phyloP scores from a whole-genome alignment of 768 basidiomycete species.

The Fomitopsis pulvina region DNA sequence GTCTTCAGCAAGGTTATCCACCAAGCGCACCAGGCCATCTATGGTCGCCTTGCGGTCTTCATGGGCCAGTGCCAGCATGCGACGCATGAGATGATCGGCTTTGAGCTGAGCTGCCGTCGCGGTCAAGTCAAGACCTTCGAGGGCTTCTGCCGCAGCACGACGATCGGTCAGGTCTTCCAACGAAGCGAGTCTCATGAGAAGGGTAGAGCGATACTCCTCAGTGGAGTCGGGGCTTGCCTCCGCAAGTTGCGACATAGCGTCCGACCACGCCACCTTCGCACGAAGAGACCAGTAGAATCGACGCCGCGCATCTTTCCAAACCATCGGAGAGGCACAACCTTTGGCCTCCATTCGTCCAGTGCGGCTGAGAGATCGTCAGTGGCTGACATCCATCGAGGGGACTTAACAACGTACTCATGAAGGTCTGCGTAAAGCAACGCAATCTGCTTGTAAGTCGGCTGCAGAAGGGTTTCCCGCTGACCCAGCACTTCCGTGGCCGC shows the following conservation, averaged over 20 bases:
- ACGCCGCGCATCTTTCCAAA: constrained; percentile 86
- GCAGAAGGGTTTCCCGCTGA: constrained; percentile 70
- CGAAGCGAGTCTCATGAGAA: constrained; percentile 57
- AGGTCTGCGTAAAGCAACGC: constrained; percentile 93
- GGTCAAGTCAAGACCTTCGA: constrained; percentile 68
- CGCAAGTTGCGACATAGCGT: constrained; percentile 54
- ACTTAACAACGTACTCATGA: constrained; percentile 65
- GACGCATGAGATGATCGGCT: constrained; percentile 60
- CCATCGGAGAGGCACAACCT: constrained; percentile 80
- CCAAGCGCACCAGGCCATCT: constrained; percentile 64
- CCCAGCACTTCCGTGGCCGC: constrained; percentile 62
- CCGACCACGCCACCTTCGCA: constrained; percentile 67
- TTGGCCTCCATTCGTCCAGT: constrained; percentile 97
- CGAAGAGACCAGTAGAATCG: constrained; percentile 94
- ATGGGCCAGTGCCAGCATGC: constrained; percentile 60
- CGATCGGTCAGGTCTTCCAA: constrained; percentile 47
- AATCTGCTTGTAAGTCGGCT: constrained; percentile 90
- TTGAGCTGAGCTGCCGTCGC: constrained; percentile 57
- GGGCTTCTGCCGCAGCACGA: constrained; percentile 50
- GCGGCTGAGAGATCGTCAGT: constrained; percentile 47
- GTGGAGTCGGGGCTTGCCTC: constrained; percentile 69
- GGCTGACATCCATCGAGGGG: background rate
- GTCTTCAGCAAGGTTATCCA: constrained; percentile 67
- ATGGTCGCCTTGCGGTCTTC: constrained; percentile 75
- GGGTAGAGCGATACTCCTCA: constrained; percentile 55